Evolutionary conservation across 441 rosid genomes (phyloP).

Genomic region (Gossypium davidsonii): DNA sequence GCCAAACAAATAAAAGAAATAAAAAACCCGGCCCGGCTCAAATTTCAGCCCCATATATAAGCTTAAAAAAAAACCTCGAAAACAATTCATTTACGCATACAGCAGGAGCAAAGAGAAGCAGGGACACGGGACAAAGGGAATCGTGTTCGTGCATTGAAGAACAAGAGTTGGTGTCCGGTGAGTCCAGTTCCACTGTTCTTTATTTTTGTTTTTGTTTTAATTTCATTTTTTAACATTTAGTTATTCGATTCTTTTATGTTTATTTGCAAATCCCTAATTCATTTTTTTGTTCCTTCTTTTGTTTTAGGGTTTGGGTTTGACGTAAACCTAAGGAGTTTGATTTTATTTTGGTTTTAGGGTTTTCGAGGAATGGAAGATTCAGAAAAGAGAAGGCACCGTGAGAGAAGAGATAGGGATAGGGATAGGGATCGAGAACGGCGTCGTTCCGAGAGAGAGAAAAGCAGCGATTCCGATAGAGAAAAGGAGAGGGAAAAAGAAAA

Average conservation of each 20-base stretch:
- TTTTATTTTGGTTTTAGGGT: not conserved
- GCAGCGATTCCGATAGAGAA: conserved; percentile 36
- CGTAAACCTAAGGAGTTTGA: not conserved
- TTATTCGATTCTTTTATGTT: not conserved
- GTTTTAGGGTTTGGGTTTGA: not conserved
- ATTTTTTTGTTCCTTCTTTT: not conserved
- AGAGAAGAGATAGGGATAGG: conserved; percentile 25
- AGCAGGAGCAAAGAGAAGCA: not conserved
- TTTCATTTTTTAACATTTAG: not conserved
- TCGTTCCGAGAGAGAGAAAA: conserved; percentile 31
- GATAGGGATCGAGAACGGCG: conserved; percentile 38
- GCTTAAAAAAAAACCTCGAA: not conserved
- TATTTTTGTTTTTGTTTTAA: not conserved
- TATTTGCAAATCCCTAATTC: not conserved
- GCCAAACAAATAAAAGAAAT: too few species aligned
- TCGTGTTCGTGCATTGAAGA: not conserved
- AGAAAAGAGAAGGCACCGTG: conserved; percentile 41
- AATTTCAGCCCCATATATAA: not conserved
- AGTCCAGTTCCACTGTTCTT: not conserved
- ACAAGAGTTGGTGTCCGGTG: not conserved
- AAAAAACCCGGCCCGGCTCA: too few species aligned
- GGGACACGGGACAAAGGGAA: not conserved
- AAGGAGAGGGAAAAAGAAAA: conserved; percentile 24
- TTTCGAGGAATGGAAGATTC: conserved; percentile 21
- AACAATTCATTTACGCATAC: not conserved